Conservation (phyloP, 345 rosid species). For the Microthlaspi erraticum region DNA sequence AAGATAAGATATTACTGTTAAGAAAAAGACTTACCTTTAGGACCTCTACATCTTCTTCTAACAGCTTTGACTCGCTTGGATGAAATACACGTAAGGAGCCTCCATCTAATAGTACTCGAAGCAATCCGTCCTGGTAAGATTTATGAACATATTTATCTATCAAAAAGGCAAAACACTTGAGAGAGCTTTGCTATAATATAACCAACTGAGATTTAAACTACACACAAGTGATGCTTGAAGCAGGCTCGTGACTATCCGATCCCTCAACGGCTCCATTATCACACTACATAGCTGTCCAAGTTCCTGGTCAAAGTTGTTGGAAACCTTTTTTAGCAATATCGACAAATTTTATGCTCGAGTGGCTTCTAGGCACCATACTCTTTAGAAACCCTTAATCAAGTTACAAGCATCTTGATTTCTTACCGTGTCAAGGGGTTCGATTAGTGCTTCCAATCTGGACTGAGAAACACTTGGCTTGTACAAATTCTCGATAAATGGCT, state of each 20-base stretch:
- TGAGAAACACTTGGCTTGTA: slow-evolving; percentile 81
- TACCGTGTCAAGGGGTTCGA: slow-evolving; percentile 85
- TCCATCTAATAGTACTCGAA: slow-evolving; percentile 89
- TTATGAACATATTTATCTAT: slow-evolving; percentile 1
- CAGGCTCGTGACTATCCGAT: slow-evolving; percentile 89
- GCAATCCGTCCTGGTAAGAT: slow-evolving; percentile 75
- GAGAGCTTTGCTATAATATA: slow-evolving; percentile 7
- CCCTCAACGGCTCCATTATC: slow-evolving; percentile 89
- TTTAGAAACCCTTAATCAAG: not conserved
- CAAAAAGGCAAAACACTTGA: slow-evolving; percentile 26
- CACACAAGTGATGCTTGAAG: slow-evolving; percentile 94
- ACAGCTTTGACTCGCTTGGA: slow-evolving; percentile 71
- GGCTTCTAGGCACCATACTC: slow-evolving; percentile 28
- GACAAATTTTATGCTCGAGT: not conserved
- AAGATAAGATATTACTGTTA: not conserved
- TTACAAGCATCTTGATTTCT: slow-evolving; percentile 39
- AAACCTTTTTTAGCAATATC: slow-evolving; percentile 32
- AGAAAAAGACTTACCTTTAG: slow-evolving; percentile 65
- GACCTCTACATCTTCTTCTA: slow-evolving; percentile 87
- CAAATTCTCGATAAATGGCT: slow-evolving; percentile 77
- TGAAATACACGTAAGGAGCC: slow-evolving; percentile 74
- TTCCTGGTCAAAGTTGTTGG: slow-evolving; percentile 57
- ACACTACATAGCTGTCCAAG: slow-evolving; percentile 81
- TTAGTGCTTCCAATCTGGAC: slow-evolving; percentile 76
- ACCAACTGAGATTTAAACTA: slow-evolving; percentile 34